Conservation (phyloP, 2,329 filamentous ascomycete genomes). For the Chalara sp. region DNA sequence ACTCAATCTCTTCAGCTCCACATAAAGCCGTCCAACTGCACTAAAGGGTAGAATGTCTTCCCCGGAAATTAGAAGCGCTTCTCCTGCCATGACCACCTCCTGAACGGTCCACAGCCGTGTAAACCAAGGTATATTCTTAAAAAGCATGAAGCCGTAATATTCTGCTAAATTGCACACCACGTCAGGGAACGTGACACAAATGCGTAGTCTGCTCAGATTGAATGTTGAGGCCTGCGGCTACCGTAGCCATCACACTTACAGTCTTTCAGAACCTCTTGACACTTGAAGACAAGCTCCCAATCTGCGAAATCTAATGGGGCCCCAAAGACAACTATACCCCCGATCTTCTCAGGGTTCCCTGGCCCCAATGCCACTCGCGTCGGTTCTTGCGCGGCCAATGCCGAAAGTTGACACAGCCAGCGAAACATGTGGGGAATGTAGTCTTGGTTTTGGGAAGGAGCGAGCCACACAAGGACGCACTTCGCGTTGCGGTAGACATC, state of each 20-base stretch:
- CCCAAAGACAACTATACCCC: not conserved
- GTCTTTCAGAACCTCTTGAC: not conserved
- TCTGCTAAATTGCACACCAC: not conserved
- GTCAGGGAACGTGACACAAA: slow-evolving; percentile 1
- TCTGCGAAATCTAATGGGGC: not conserved
- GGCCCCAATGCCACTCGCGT: not conserved
- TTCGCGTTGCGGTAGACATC: slow-evolving; percentile 14
- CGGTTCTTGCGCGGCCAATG: slow-evolving; percentile 1
- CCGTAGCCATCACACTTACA: slow-evolving; percentile 1
- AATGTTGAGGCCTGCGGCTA: not conserved
- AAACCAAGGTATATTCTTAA: slow-evolving; percentile 2
- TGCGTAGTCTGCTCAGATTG: slow-evolving; percentile 1
- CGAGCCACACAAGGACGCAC: slow-evolving; percentile 16
- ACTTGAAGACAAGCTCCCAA: not conserved
- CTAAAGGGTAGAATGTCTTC: slow-evolving; percentile 2
- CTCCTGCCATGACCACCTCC: slow-evolving; percentile 2
- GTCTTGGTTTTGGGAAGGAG: not conserved
- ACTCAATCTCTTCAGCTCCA: slow-evolving; percentile 1
- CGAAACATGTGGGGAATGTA: not conserved
- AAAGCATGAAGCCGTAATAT: not conserved
- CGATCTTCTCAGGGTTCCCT: not conserved
- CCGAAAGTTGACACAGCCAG: slow-evolving; percentile 1
- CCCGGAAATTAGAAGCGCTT: not conserved
- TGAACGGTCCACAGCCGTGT: slow-evolving; percentile 1
- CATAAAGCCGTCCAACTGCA: slow-evolving; percentile 1